These are phyloP conservation scores for Vaccinium myrtillus DNA, from an alignment of 148 eudicot genomes.

Conservation along the genomic window DNA sequence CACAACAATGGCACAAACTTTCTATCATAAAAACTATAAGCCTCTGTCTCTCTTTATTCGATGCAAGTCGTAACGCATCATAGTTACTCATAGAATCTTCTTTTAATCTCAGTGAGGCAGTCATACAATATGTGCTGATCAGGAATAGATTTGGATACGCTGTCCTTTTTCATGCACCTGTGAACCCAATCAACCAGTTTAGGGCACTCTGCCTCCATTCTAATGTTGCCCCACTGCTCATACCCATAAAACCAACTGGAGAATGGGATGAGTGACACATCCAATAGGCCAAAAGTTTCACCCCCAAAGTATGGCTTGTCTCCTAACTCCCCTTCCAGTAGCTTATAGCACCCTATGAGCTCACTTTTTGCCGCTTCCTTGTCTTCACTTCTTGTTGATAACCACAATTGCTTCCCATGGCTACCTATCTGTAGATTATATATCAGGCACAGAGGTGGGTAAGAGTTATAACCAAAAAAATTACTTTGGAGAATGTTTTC, in stretches of 20 bases:
- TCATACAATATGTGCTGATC: not conserved
- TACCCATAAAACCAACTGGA: conserved; percentile 31
- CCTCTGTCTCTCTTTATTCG: not conserved
- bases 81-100: not conserved
- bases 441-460: not conserved
- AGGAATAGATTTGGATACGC: conserved; percentile 24
- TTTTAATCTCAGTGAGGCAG: not conserved
- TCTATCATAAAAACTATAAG: not conserved
- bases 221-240: conserved; percentile 21
- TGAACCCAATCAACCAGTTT: conserved; percentile 37
- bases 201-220: conserved; percentile 33
- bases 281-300: conserved; percentile 38
- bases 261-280: conserved; percentile 34
- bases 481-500: not conserved
- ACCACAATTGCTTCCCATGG: not conserved
- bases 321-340: conserved; percentile 40
- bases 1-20: not conserved
- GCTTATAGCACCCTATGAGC: conserved; percentile 26
- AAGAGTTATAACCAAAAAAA: not conserved
- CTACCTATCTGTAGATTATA: not conserved
- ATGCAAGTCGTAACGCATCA: too few species aligned
- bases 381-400: conserved; percentile 37
- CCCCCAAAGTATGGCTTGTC: conserved; percentile 9
- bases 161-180: conserved; percentile 45
- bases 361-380: conserved; percentile 30